Base-by-base conservation (phyloP, 768 basidiomycete species). In the Pleurotus djamor region DNA sequence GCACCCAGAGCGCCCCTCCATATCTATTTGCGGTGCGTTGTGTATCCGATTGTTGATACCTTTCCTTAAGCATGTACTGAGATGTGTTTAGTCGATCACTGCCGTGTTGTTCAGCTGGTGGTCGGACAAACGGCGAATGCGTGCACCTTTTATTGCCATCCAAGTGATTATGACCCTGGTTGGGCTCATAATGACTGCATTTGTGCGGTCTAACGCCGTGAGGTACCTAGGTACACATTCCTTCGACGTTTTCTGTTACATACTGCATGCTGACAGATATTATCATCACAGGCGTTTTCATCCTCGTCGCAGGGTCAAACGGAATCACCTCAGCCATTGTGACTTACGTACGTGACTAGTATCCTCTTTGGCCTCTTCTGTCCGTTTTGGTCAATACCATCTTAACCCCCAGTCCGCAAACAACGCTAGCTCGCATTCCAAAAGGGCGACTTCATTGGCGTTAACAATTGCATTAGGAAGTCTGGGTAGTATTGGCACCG, bases 391-490 rank as follows among this genome's bases (percentile, higher is more conserved):
- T 28, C 36, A 41, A 5, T 4, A 17, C 36, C 55, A 32, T 12
- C 10, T 32, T 4, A 6, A 7, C 17, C 17, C 38, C 6, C 60
- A 83, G 81, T 74, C 79, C 4, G 74, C 80, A 21, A 83, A 83
- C 65, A 83, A 83, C 63, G 69, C 80, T 28, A 68, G 78, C 59
- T 78, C 80, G 4, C 79, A 83, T 59, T 75, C 77, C 21, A 83
- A 82, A 65, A 72, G 78, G 34, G 78, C 80, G 5, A 75, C 81
- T 35, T 76, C 79, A 9, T 79, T 76, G n/a, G 77, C 76, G 5
- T 66, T 80, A 14, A 71, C 78, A n/a, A 66, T 80, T 43, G 75
- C 76, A n/a, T 80, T 79, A 48, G 78, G 76, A 16, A 78, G 79
- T n/a, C 62, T 79, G 41, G 81, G 81, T 34, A 80, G 80, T 16